A percentile compares a stretch with the other conserved stretches of the same genome.
These are phyloP conservation scores for Aspergillus ochraceus DNA, from an alignment of 2,329 filamentous ascomycete species.

Conservation along the genomic window DNA sequence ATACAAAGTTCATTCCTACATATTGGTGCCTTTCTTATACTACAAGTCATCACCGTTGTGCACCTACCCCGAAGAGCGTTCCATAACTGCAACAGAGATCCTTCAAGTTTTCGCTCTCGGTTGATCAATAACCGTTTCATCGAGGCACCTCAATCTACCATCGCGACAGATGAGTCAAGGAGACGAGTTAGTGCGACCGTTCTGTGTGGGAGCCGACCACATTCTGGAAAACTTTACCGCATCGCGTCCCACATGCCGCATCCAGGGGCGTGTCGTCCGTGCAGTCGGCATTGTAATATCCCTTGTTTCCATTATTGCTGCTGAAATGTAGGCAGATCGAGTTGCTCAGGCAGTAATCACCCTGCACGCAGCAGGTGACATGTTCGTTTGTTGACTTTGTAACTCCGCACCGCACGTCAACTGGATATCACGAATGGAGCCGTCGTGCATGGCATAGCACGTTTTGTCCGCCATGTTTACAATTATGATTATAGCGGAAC, in stretches of 20 bases:
- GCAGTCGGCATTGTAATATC: conserved; percentile 14
- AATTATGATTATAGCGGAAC: background rate
- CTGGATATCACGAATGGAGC: background rate
- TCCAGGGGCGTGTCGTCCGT: conserved; percentile 8
- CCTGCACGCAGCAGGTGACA: conserved; percentile 13
- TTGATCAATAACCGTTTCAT: background rate
- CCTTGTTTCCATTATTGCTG: background rate
- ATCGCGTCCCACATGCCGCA: conserved; percentile 10
- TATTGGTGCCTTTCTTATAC: background rate
- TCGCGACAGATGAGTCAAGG: background rate
- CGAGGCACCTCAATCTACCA: background rate
- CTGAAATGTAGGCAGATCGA: conserved; percentile 5
- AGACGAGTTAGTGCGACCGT: background rate
- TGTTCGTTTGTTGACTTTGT: conserved; percentile 8
- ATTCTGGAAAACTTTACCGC: conserved; percentile 5
- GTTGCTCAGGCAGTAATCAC: conserved; percentile 14
- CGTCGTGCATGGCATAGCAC: conserved; percentile 7
- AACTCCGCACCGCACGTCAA: conserved; percentile 7
- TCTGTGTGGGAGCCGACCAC: background rate
- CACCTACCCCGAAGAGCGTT: too few relatives aligned
- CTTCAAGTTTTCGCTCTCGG: too few relatives aligned
- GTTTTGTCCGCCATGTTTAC: background rate
- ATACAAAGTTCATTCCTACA: background rate
- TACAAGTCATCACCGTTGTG: too few relatives aligned
- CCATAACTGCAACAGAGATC: too few relatives aligned